A percentile compares a stretch with the other conserved stretches of the same genome.
Conservation (phyloP, 345 rosid species). For the Brassica cretica region DNA sequence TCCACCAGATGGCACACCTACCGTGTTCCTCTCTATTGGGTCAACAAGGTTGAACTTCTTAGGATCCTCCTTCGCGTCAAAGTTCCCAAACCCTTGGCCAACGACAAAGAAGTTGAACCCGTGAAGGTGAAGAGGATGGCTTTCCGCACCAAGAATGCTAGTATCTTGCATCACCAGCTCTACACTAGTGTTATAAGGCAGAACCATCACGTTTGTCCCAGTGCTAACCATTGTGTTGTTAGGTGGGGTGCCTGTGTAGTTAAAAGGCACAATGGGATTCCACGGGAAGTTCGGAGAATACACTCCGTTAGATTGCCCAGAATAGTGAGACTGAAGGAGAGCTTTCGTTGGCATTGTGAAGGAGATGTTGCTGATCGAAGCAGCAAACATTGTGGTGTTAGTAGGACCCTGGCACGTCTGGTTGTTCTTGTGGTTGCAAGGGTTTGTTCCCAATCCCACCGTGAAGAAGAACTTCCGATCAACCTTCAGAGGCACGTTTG, state of each 20-base stretch:
- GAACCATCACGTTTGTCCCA: conserved; percentile 60
- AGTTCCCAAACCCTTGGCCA: conserved; percentile 72
- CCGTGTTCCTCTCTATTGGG: conserved; percentile 61
- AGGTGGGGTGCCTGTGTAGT: conserved; percentile 60
- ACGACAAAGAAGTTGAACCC: conserved; percentile 74
- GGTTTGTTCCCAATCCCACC: conserved; percentile 58
- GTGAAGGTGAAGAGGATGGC: conserved; percentile 75
- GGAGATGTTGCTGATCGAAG: conserved; percentile 60
- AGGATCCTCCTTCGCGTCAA: conserved; percentile 54
- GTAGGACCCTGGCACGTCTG: conserved; percentile 75
- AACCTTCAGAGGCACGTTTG: conserved; percentile 58
- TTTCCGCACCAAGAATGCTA: conserved; percentile 70
- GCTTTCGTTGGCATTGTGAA: conserved; percentile 63
- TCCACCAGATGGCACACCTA: conserved; percentile 67
- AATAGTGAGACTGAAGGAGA: conserved; percentile 61
- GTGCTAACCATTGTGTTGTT: conserved; percentile 61
- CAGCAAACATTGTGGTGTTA: conserved; percentile 62
- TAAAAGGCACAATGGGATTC: conserved; percentile 46
- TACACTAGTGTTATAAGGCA: conserved; percentile 58
- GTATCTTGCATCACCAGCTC: conserved; percentile 72
- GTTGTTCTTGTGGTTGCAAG: conserved; percentile 49
- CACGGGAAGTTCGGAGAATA: conserved; percentile 52
- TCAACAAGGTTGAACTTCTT: conserved; percentile 56
- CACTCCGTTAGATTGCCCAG: conserved; percentile 51
- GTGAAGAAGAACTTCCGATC: conserved; percentile 56